phyloP scores from a whole-genome alignment of 345 rosid species.

The Murraya koenigii region DNA sequence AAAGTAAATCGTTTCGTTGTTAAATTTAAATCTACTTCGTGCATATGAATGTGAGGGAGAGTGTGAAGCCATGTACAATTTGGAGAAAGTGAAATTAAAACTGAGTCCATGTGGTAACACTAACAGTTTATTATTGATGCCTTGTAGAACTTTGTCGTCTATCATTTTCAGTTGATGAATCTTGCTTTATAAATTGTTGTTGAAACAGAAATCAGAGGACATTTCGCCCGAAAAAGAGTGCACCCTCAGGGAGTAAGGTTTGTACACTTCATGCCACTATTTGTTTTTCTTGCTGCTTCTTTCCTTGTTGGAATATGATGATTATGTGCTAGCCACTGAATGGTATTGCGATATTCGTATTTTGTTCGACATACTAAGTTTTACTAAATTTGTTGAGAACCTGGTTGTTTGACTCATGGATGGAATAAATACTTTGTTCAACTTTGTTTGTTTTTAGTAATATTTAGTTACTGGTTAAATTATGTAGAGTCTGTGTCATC shows the following conservation, averaged over 20 bases:
- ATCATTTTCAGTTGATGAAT: conserved; percentile 2
- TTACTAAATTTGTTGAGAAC: not conserved
- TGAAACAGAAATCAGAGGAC: conserved; percentile 87
- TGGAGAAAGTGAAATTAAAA: not conserved
- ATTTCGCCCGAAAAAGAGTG: conserved; percentile 97
- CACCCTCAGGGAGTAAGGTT: conserved; percentile 99
- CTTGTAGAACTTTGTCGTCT: conserved; percentile 12
- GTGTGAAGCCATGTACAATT: not conserved
- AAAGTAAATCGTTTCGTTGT: not conserved
- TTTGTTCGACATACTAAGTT: not conserved
- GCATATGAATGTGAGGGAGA: not conserved
- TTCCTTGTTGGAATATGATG: not conserved
- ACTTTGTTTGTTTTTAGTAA: not conserved
- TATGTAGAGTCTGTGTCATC: not conserved
- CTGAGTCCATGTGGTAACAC: not conserved
- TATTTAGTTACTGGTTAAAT: not conserved
- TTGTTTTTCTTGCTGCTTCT: not conserved
- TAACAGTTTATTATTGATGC: not conserved
- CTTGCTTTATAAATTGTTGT: conserved; percentile 13
- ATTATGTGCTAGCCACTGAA: not conserved
- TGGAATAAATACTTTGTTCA: not conserved
- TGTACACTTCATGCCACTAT: conserved; percentile 20
- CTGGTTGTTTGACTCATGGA: not conserved
- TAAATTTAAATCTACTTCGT: not conserved
- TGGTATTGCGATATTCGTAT: not conserved